Evolutionary conservation across 805 yeast genomes (phyloP), one percentile per base, ranked within the genome.

Genomic region (Kuraishia molischiana): DNA sequence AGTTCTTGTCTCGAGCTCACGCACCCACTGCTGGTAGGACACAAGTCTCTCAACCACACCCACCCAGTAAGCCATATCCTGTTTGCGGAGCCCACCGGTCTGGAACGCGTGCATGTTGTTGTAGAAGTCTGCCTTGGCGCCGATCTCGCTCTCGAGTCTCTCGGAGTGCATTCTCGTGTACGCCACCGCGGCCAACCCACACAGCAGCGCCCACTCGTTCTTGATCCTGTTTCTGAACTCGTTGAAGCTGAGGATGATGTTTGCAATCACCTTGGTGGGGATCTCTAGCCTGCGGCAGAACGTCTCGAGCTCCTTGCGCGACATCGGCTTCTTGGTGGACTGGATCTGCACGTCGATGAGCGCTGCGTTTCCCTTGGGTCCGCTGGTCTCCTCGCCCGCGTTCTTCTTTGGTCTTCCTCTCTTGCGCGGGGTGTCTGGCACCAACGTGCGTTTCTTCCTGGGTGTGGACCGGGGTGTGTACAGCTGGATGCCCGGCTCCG

Each of bases 131-230:
- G 68, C 53, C 39, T 64, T 70, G 19, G 69, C 63, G 1, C 82
- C 77, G 4, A 77, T 61, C 35, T 69, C 70, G 10, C 57, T 50
- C 3, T 58, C 51, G 13, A 79, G 52, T 24, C 63, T 51, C 18
- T 62, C 62, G 39, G 69, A 66, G 51, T 77, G 76, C 24, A 80
- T 63, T 13, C 77, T 62, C 15, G 66, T 59, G 39, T 74, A 76
- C 11, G 79, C 77, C 15, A 79, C 69, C 26, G 79, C 62, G 1
- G 80, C 66, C 43, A 82, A 51, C 0, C 89, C 89, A 51, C 84
- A 77, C 3, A 81, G 72, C 18, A 82, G 53, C 5, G 77, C 74
- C 86, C 87, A 81, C 29, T 78, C 79, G 41, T 72, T 75, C 26
- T 69, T 69, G 29, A 79, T 68, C 44, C 74, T 73, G 32, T 67